These are phyloP conservation scores for Pleurotus salmoneostramineus DNA, from an alignment of 768 basidiomycete genomes.

Conservation along the genomic window DNA sequence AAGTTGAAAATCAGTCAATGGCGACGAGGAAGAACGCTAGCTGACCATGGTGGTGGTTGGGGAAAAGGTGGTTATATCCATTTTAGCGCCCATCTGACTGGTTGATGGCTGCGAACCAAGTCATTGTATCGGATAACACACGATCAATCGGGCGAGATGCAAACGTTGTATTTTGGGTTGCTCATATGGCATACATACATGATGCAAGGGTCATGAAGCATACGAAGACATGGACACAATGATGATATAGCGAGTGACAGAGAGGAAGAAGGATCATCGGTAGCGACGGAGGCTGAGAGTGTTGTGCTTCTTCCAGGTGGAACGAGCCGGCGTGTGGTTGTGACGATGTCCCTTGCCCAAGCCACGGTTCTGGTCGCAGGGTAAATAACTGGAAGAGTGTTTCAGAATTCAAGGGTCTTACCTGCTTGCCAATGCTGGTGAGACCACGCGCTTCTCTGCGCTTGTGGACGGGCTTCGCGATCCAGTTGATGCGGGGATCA, in stretches of 20 bases:
- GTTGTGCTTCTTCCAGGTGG: conserved; percentile 99
- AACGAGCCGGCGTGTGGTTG: conserved; percentile 89
- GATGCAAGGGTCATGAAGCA: neutral
- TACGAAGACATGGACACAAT: neutral
- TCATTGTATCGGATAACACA: too few species aligned
- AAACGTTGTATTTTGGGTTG: neutral
- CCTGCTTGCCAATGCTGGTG: conserved; percentile 94
- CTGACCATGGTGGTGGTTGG: too few species aligned
- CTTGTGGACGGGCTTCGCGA: conserved; percentile 97
- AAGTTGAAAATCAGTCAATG: too few species aligned
- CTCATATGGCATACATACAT: conserved; percentile 1
- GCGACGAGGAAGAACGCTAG: too few species aligned
- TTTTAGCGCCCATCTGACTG: too few species aligned
- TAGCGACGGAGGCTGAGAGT: conserved; percentile 89
- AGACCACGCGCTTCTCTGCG: conserved; percentile 97
- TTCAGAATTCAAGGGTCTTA: conserved; percentile 26
- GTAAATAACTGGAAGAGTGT: conserved; percentile 6
- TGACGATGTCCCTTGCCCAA: conserved; percentile 91
- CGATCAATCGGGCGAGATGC: too few species aligned
- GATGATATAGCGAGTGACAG: conserved; percentile 3
- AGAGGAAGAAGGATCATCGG: conserved; percentile 48
- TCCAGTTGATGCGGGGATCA: conserved; percentile 99
- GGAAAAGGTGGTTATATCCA: too few species aligned
- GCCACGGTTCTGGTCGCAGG: conserved; percentile 75
- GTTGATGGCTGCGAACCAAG: too few species aligned